Evolutionary conservation across 2,329 filamentous ascomycete genomes (phyloP), one percentile per base, ranked within the genome.

Genomic region (Aspergillus pseudotamarii): DNA sequence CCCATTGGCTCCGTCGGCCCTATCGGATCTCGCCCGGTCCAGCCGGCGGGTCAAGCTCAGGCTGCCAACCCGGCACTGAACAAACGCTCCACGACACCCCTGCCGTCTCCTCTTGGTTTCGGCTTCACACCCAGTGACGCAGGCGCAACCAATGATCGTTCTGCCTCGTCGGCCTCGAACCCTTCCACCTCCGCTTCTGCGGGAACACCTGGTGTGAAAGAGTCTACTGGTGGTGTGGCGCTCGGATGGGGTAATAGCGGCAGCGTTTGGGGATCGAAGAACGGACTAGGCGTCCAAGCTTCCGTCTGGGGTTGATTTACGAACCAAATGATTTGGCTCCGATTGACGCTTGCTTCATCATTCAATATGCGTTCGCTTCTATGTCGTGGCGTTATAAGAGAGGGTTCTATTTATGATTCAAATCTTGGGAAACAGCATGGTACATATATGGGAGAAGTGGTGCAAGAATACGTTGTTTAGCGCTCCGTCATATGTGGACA

Each of bases 81-180:
- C 78, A 95, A 95, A 80, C 91, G 92, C 64, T 92, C 94, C 0
- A 96, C 92, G 9, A 96, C 94, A 3, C 94, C 94, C 59, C 85
- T 97, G 34, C 89, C 93, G n/a, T 96, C 93, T n/a, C 93, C 94
- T 14, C 83, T 95, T 58, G 90, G 90, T 76, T 90, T 89, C 66
- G 89, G 90, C 28, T 92, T 90, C 77, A 88, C 84, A 43, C 79
- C 83, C 21, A 83, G 83, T 67, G 86, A 87, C 63, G 68, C 69
- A 23, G 67, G 63, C 14, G 45, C 66, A 14, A 59, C 57, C 3
- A 85, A 86, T 56, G 86, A 88, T 66, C 81, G 82, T 62, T 82
- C 84, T 23, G 82, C 81, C 21, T 88, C 89, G 5, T 83, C 84
- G 41, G 81, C 85, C 9, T 86, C 88, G 55, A 91, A 89, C 76